A percentile compares a stretch with the other conserved stretches of the same genome.
Conservation (phyloP, 768 basidiomycete species). For the Clathrus columnatus region DNA sequence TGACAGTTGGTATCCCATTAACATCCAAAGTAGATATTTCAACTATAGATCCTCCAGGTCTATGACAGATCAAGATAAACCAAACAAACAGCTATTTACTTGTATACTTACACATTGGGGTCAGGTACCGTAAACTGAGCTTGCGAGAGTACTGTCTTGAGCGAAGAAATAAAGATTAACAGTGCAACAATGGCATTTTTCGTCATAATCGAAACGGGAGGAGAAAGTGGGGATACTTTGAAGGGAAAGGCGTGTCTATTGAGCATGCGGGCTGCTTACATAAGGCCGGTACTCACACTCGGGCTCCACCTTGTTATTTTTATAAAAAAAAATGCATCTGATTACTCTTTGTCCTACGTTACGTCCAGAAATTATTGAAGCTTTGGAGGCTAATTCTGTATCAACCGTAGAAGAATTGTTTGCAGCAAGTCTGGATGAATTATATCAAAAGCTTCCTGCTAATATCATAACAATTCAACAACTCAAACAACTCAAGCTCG, state of each 20-base stretch:
- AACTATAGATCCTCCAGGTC: slow-evolving; percentile 44
- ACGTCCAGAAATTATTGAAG: slow-evolving; percentile 34
- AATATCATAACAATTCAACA: slow-evolving; percentile 29
- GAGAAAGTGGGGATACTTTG: background rate
- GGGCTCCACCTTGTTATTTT: background rate
- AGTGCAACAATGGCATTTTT: background rate
- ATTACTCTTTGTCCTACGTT: slow-evolving; percentile 19
- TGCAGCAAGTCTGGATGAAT: slow-evolving; percentile 41
- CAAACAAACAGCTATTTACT: background rate
- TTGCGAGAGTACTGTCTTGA: slow-evolving; percentile 17
- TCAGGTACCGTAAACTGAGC: slow-evolving; percentile 54
- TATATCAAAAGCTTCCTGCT: background rate
- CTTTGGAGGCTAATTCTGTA: slow-evolving; percentile 41
- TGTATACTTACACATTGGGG: slow-evolving; percentile 34
- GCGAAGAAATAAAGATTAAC: background rate
- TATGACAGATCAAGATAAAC: slow-evolving; percentile 13
- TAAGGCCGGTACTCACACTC: background rate
- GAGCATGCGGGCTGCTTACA: background rate
- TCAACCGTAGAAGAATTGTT: slow-evolving; percentile 51
- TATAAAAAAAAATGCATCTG: background rate
- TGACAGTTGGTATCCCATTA: slow-evolving; percentile 32
- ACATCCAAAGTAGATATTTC: slow-evolving; percentile 36
- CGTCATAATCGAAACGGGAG: background rate
- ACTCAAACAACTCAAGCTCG: slow-evolving; percentile 31
- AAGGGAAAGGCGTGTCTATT: background rate